Percentiles rank a stretch among this genome's conserved stretches.
These are phyloP conservation scores for Trichosporon asahii DNA, from an alignment of 1,284 basidiomycete species.

Conservation along the genomic window DNA sequence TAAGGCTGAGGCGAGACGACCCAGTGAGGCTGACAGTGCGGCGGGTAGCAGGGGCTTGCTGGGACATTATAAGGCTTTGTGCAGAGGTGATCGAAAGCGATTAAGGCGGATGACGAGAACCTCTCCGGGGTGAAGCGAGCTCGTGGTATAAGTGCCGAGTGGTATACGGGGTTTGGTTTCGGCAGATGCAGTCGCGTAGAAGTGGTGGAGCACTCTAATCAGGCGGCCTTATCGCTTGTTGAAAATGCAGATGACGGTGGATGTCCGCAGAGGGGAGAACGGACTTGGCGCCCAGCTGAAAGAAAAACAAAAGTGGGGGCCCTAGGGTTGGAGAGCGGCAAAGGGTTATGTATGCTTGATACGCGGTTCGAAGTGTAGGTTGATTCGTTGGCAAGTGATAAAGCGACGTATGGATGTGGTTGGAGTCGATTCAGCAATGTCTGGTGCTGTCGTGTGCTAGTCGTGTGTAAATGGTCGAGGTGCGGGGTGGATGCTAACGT, in stretches of 20 bases:
- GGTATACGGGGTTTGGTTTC: not conserved
- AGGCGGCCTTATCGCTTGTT: not conserved
- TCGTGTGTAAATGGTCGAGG: not conserved
- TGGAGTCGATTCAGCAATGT: not conserved
- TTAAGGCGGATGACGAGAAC: not conserved
- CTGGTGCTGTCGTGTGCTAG: constrained; percentile 3
- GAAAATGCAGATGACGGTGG: not conserved
- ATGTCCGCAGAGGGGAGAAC: not conserved
- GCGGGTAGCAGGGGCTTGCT: constrained; percentile 21
- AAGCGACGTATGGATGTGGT: not conserved
- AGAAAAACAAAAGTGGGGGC: not conserved
- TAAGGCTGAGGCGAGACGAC: constrained; percentile 44
- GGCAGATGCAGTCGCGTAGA: not conserved
- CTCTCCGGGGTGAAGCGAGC: not conserved
- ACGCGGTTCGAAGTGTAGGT: not conserved
- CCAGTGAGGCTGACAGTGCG: constrained; percentile 43
- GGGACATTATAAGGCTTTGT: constrained; percentile 18
- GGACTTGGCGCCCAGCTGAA: not conserved
- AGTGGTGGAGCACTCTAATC: not conserved
- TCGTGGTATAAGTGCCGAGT: not conserved
- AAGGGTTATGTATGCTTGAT: not conserved
- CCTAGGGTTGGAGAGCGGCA: not conserved
- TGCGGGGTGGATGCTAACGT: not conserved
- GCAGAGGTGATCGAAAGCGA: not conserved
- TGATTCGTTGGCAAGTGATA: not conserved